These are phyloP conservation scores for Penicillium soppii DNA, from an alignment of 495 filamentous ascomycete genomes.

Conservation along the genomic window DNA sequence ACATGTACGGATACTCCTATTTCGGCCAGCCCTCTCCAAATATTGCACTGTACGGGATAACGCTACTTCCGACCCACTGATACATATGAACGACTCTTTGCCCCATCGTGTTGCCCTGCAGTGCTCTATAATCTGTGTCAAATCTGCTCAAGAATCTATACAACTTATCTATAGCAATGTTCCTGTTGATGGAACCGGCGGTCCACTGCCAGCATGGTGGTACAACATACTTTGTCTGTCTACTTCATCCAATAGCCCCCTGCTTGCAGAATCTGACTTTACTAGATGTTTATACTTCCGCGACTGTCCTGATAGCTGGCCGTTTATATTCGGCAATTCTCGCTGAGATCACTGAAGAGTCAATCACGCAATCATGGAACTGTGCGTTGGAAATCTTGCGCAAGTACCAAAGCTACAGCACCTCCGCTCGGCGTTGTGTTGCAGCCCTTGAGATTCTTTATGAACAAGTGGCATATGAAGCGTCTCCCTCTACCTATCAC, in stretches of 20 bases:
- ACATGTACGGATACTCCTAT: conserved; percentile 37
- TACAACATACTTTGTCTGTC: conserved; percentile 40
- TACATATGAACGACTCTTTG: conserved; percentile 31
- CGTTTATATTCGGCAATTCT: conserved; percentile 32
- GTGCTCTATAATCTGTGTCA: conserved; percentile 39
- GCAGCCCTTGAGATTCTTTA: conserved; percentile 41
- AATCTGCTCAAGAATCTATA: conserved; percentile 37
- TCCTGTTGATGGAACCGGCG: conserved; percentile 32
- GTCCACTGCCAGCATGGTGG: conserved; percentile 41
- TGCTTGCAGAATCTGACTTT: neutral
- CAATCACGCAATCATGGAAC: conserved; percentile 32
- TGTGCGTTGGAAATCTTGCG: conserved; percentile 33
- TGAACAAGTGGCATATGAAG: conserved; percentile 32
- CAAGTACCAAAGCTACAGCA: conserved; percentile 36
- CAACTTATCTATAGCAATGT: conserved; percentile 35
- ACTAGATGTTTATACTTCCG: conserved; percentile 38
- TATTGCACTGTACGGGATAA: conserved; percentile 35
- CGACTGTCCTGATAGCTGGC: conserved; percentile 38
- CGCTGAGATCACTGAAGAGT: conserved; percentile 25
- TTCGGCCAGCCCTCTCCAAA: conserved; percentile 35
- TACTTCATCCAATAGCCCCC: neutral
- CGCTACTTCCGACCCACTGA: conserved; percentile 18
- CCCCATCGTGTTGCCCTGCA: conserved; percentile 38
- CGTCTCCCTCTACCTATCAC: conserved; percentile 1
- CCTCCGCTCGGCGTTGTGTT: conserved; percentile 36